Evolutionary conservation across 495 filamentous ascomycete genomes (phyloP), one percentile per base, ranked within the genome.

Genomic region (Clavariopsis aquatica): DNA sequence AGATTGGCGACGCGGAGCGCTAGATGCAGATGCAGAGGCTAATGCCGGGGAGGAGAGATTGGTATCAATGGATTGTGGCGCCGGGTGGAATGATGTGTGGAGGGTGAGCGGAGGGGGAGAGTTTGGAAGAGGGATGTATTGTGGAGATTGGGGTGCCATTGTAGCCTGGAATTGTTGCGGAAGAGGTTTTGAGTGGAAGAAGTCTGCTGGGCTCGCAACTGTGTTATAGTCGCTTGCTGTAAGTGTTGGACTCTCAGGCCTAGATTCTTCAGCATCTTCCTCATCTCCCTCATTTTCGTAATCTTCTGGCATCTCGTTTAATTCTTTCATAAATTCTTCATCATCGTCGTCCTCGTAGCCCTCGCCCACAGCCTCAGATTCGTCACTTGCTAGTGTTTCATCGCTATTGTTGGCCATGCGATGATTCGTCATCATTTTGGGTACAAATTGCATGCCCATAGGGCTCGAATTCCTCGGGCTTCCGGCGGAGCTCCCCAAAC

Each of bases 401-500:
- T 45, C 49, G 34, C 56, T 62, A 12, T 46, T 20, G 10, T 45
- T n/a, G 19, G 36, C 15, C 23, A 52, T 45, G 45, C 28, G 34
- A 29, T 62, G 27, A 8, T 27, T 46, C 49, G 57, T 56, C 1
- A 47, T 31, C 2, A 43, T 64, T 20, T 64, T 29, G 8, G 68
- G 60, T 9, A 62, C 26, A 22, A 56, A 65, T 26, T 62, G 62
- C 34, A 65, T 54, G 31, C 60, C 64, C 26, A 65, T 62, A 12
- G 71, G 71, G 29, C 62, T 67, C n/a, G 69, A 71, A 36, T 69
- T 71, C 6, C 69, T 29, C 26, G 69, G 69, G 46, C 60, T 65
- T 1, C 62, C 57, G 10, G 62, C 8, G 6, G 60, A 55, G 22
- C 64, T 60, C 17, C 54, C 51, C 19, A 71, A 49, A 69, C 89